Evolutionary conservation across 805 yeast species (phyloP), one percentile per base, ranked within the genome.

Genomic region (Candida adriatica): DNA sequence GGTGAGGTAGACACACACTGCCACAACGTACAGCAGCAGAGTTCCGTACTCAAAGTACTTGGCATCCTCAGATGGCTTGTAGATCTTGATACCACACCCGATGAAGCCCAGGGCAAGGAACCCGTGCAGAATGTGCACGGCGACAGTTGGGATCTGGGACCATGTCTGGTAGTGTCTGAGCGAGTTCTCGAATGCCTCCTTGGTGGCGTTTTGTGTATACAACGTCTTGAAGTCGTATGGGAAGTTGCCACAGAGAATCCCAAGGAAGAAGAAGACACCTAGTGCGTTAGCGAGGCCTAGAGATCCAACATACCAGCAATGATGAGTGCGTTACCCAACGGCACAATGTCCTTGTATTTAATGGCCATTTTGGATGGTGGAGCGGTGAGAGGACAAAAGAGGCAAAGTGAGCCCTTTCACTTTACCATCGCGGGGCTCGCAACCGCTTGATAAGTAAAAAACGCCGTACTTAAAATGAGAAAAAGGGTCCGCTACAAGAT

Each of bases 11-110:
- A 90, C 72, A 48, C 90, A 75, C 27, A 82, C 60, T 13, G 81
- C 82, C 22, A 78, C 62, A 56, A 87, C 79, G 53, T 71, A 72
- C 36, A 84, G 68, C n/a, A 74, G 75, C 45, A 88, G 64, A 8
- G 94, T 66, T 26, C 88, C 94, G 47, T 94, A 95, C 58, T 90
- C 98, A 53, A 92, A 90, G 54, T 79, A 71, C 56, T 81, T 79
- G 48, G 83, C 70, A 29, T 90, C 94, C 31, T 81, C 90, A 27
- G 72, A 55, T n/a, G 97, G 96, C 60, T 80, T 81, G 64, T 79
- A 86, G 35, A 90, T 68, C 64, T 86, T 86, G 53, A 82, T 69
- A 43, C 79, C 64, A 35, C 77, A 64, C 6, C 95, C 95, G 29
- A 73, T 26, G 34, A 86, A 65, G 4, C 94, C 96, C 18, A 87